Evolutionary conservation across 2,329 filamentous ascomycete species (phyloP).

Genomic region (Ceratocystis papillata): DNA sequence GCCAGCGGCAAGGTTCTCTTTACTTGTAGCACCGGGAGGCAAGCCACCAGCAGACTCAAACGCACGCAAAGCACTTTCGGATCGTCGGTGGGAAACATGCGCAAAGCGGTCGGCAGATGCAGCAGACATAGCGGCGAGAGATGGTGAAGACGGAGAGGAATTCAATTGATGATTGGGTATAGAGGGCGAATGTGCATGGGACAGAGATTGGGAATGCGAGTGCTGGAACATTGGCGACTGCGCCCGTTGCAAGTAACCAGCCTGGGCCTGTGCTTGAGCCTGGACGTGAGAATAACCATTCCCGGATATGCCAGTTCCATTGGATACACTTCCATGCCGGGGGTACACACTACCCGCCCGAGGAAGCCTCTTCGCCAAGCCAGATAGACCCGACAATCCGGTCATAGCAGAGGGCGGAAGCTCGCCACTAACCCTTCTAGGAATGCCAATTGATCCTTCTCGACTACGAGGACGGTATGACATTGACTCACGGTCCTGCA

Average conservation of each 20-base stretch:
- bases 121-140: conserved; percentile 23
- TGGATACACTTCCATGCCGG: conserved; percentile 17
- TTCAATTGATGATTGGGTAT: conserved; percentile 31
- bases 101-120: conserved; percentile 19
- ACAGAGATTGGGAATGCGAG: conserved; percentile 27
- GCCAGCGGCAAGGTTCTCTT: conserved; percentile 3
- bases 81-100: conserved; percentile 17
- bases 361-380: conserved; percentile 21
- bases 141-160: conserved; percentile 36
- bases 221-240: conserved; percentile 32
- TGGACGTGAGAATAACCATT: conserved; percentile 10
- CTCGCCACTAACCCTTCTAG: conserved; percentile 37
- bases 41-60: conserved; percentile 10
- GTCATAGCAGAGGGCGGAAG: conserved; percentile 12
- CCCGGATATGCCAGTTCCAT: conserved; percentile 11
- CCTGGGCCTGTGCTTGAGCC: conserved; percentile 9
- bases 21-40: conserved; percentile 1
- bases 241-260: conserved; percentile 31
- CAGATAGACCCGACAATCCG: conserved; percentile 16
- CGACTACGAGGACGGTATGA: conserved; percentile 37
- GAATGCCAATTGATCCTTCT: conserved; percentile 36
- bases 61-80: conserved; percentile 19
- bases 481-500: conserved; percentile 35
- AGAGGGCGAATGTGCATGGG: conserved; percentile 12
- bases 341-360: conserved; percentile 17